phyloP scores from a whole-genome alignment of 2,329 filamentous ascomycete species.

The Gyromitra esculenta region DNA sequence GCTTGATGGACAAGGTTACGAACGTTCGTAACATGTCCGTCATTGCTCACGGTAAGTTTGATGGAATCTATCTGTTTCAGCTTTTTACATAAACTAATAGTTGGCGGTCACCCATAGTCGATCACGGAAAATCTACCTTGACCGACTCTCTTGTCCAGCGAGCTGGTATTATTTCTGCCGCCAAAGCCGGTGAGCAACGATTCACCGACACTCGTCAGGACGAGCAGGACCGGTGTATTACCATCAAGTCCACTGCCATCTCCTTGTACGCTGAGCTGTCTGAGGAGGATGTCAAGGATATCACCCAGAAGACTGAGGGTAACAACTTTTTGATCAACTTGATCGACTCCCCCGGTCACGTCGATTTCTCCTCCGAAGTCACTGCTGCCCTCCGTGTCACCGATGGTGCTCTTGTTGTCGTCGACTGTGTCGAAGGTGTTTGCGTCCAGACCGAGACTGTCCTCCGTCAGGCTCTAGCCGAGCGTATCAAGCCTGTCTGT shows the following conservation, averaged over 20 bases:
- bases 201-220: slow-evolving; percentile 97
- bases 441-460: slow-evolving; percentile 99
- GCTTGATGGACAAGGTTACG: slow-evolving; percentile 79
- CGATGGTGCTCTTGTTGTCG: slow-evolving; percentile 98
- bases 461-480: slow-evolving; percentile 96
- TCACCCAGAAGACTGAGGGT: slow-evolving; percentile 86
- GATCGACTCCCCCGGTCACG: slow-evolving; percentile 99
- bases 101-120: slow-evolving; percentile 68
- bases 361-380: slow-evolving; percentile 99
- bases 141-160: slow-evolving; percentile 99
- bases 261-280: slow-evolving; percentile 90
- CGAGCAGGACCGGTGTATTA: slow-evolving; percentile 99
- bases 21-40: slow-evolving; percentile 95
- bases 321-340: slow-evolving; percentile 99
- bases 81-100: slow-evolving; percentile 21
- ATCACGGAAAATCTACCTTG: slow-evolving; percentile 99
- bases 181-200: slow-evolving; percentile 94
- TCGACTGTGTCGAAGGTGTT: slow-evolving; percentile 99
- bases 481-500: slow-evolving; percentile 99
- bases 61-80: slow-evolving; percentile 19
- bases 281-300: slow-evolving; percentile 91
- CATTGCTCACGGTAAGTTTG: slow-evolving; percentile 86
- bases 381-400: slow-evolving; percentile 99
- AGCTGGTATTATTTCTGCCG: slow-evolving; percentile 98
- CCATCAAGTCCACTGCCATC: slow-evolving; percentile 99